Conservation (phyloP, 1,139 yeast genomes). For the Scheffersomyces titani region DNA sequence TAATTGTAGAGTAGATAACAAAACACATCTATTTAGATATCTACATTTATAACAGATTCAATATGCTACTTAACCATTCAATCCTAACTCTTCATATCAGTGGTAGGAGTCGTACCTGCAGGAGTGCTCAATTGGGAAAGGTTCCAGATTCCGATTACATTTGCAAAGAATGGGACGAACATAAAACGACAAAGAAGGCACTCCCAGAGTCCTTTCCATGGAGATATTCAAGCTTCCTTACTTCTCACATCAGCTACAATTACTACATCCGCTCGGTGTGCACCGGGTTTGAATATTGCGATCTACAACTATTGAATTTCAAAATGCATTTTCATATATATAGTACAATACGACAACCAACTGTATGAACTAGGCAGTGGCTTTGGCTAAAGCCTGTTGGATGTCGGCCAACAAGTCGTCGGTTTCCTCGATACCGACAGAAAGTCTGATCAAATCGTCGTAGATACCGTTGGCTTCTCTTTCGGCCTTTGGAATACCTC, state of each 20-base stretch:
- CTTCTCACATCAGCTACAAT: background rate
- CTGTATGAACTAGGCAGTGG: conserved; percentile 7
- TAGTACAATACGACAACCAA: background rate
- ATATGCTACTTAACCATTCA: background rate
- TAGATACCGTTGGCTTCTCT: conserved; percentile 82
- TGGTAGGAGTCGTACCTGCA: background rate
- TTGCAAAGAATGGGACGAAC: background rate
- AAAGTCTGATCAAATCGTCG: conserved; percentile 79
- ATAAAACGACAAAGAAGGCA: too few relatives aligned
- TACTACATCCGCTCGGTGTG: background rate
- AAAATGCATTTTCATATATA: background rate
- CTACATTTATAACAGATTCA: background rate
- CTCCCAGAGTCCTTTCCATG: too few relatives aligned
- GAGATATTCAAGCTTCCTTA: background rate
- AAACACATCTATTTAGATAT: background rate
- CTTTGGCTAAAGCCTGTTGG: conserved; percentile 60
- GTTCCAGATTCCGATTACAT: background rate
- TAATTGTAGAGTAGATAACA: background rate
- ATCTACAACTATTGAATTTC: background rate
- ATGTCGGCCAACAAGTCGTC: conserved; percentile 77
- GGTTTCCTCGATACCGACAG: conserved; percentile 86
- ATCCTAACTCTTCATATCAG: background rate
- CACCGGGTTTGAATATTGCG: background rate
- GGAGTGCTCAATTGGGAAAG: background rate
- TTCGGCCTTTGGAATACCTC: conserved; percentile 81